These are phyloP conservation scores for Hygrophila difformis DNA, from an alignment of 257 asterid genomes.

Conservation along the genomic window DNA sequence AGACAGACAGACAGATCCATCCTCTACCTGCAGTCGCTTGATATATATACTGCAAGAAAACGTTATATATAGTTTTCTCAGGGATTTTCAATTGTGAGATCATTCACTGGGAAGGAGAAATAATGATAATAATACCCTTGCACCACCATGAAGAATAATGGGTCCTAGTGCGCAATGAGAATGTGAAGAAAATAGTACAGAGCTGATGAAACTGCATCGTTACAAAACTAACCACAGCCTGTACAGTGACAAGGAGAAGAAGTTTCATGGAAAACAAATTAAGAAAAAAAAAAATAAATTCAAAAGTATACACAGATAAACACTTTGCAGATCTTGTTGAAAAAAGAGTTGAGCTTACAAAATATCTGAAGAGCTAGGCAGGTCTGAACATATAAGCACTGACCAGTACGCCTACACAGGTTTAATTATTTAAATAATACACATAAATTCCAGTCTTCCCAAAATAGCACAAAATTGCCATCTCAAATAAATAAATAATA, in stretches of 20 bases:
- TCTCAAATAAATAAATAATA: no score
- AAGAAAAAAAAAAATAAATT: constrained; percentile 5
- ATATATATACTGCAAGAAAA: constrained; percentile 55
- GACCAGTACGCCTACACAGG: no score
- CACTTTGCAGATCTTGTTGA: constrained; percentile 2
- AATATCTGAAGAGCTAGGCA: background rate
- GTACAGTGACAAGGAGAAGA: no score
- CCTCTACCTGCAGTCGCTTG: constrained; percentile 95
- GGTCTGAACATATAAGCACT: background rate
- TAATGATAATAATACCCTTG: constrained; percentile 50
- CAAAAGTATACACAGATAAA: background rate
- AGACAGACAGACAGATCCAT: constrained; percentile 10
- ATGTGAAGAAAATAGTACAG: constrained; percentile 70
- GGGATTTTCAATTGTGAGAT: constrained; percentile 12
- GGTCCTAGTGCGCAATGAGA: constrained; percentile 79
- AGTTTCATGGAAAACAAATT: background rate
- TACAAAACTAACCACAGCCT: constrained; percentile 90
- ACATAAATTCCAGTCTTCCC: no score
- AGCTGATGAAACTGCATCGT: constrained; percentile 82
- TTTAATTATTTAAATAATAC: no score
- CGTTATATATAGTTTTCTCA: constrained; percentile 2
- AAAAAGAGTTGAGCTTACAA: background rate
- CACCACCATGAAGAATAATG: constrained; percentile 80
- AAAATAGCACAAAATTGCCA: no score
- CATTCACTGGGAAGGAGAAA: constrained; percentile 16